Evolutionary conservation across 2,329 filamentous ascomycete species (phyloP).

Genomic region (Hysterium pulicare): DNA sequence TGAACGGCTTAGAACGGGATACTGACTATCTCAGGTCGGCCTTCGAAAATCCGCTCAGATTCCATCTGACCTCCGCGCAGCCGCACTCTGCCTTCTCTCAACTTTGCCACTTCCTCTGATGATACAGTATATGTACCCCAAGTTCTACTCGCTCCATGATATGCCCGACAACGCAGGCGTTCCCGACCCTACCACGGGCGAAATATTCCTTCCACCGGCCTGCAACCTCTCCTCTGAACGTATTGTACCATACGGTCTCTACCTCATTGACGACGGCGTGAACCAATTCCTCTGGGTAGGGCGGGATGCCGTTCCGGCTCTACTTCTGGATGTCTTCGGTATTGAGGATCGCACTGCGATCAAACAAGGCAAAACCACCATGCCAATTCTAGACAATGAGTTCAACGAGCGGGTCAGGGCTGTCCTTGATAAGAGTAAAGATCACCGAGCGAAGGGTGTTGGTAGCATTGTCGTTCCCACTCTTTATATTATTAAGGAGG

Average conservation of each 20-base stretch:
- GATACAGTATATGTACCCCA: slow-evolving; percentile 6
- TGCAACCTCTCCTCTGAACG: slow-evolving; percentile 85
- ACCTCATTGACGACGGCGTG: slow-evolving; percentile 94
- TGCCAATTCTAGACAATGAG: slow-evolving; percentile 89
- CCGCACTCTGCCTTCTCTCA: slow-evolving; percentile 88
- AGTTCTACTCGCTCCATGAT: slow-evolving; percentile 76
- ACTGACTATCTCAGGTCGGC: slow-evolving; percentile 52
- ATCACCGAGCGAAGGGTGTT: slow-evolving; percentile 80
- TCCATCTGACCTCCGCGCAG: slow-evolving; percentile 87
- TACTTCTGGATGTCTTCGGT: slow-evolving; percentile 87
- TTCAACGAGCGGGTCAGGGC: slow-evolving; percentile 93
- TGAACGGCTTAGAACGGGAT: slow-evolving; percentile 12
- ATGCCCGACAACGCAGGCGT: slow-evolving; percentile 93
- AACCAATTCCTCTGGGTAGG: slow-evolving; percentile 98
- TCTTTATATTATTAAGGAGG: slow-evolving; percentile 89
- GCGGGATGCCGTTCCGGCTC: slow-evolving; percentile 83
- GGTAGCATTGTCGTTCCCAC: slow-evolving; percentile 92
- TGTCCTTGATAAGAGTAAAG: slow-evolving; percentile 86
- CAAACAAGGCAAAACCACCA: slow-evolving; percentile 82
- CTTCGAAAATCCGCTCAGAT: slow-evolving; percentile 91
- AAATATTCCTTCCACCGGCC: slow-evolving; percentile 81
- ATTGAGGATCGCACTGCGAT: slow-evolving; percentile 77
- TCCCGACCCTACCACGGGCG: slow-evolving; percentile 79
- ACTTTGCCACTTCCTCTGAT: slow-evolving; percentile 61
- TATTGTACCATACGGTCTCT: slow-evolving; percentile 84